Evolutionary conservation across 78 protist genomes (phyloP).

Genomic region (Pigoraptor vietnamica): DNA sequence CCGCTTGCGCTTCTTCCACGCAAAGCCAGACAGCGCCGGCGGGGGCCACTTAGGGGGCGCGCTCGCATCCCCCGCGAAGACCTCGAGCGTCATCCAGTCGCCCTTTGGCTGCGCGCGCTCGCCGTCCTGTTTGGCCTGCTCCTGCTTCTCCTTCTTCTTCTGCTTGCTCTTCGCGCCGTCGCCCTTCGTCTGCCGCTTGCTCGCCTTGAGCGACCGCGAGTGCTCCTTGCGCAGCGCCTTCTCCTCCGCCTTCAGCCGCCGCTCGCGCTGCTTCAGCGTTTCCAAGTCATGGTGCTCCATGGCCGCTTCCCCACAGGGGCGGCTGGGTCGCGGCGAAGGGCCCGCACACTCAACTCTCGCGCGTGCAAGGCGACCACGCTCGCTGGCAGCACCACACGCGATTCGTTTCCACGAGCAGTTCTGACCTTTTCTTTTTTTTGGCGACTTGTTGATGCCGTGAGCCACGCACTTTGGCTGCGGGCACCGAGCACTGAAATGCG

Average conservation of each 20-base stretch:
- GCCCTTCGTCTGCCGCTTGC: background rate
- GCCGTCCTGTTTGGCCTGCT: too few species aligned
- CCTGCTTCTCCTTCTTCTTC: background rate
- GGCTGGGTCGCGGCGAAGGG: too few species aligned
- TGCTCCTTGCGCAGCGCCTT: background rate
- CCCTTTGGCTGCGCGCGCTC: too few species aligned
- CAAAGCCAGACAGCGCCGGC: background rate
- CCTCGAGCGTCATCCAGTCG: background rate
- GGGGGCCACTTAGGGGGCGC: background rate
- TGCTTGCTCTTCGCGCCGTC: background rate
- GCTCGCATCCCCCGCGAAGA: background rate
- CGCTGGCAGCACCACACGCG: too few species aligned
- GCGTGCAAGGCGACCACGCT: too few species aligned
- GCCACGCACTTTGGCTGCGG: too few species aligned
- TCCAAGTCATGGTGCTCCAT: background rate
- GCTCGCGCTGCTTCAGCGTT: background rate
- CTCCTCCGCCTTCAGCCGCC: background rate
- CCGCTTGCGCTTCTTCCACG: background rate
- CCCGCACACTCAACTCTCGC: too few species aligned
- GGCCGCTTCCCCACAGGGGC: too few species aligned
- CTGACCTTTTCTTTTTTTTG: too few species aligned
- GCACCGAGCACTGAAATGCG: too few species aligned
- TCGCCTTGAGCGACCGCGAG: background rate
- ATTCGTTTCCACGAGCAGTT: too few species aligned
- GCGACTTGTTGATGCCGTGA: too few species aligned